Evolutionary conservation across 106 monocot genomes (phyloP), one percentile per base, ranked within the genome.

Genomic region (Platanthera guangdongensis): DNA sequence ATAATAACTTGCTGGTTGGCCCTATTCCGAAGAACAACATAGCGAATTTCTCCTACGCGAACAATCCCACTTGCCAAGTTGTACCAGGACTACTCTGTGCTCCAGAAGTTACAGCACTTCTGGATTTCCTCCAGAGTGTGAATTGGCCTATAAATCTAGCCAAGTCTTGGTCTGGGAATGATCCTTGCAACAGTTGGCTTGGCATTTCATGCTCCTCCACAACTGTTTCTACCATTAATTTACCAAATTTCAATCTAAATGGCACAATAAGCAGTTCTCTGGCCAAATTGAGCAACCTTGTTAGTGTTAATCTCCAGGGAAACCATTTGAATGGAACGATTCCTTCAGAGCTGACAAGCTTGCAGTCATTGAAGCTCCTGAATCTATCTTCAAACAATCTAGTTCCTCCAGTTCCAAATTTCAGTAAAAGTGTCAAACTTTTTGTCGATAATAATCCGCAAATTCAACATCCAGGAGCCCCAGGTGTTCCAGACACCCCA

Each of bases 251-350:
- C 13, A 77, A 76, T 39, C 78, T 90, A 15, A 87, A 81, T 83
- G 90, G 90, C 11, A 78, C 83, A 50, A 78, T 90, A 55, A 87
- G 87, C 76, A 83, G 85, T 77, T 90, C 90, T 6, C 72, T 90
- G 21, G 83, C 75, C 2, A 52, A 83, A 21, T 76, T 90, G 55
- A 67, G 81, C 57, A 75, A 76, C 71, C 81, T 90, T 16, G 55
- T 39, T 7, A 21, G 68, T 22, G 77, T 90, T 62, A 32, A 4
- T 14, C 87, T 90, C 32, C 83, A 74, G 8, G 77, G 83, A 3
- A 90, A 90, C 72, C 78, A 83, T 81, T 65, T 90, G n/a, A 53
- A 15, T 45, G 85, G 90, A 5, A 83, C 74, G 1, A 83, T 90
- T 75, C 90, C 90, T 51, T n/a, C 19, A 30, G 77, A 72, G 47